These are phyloP conservation scores for Salix viminalis DNA, from an alignment of 345 rosid genomes.

Conservation along the genomic window DNA sequence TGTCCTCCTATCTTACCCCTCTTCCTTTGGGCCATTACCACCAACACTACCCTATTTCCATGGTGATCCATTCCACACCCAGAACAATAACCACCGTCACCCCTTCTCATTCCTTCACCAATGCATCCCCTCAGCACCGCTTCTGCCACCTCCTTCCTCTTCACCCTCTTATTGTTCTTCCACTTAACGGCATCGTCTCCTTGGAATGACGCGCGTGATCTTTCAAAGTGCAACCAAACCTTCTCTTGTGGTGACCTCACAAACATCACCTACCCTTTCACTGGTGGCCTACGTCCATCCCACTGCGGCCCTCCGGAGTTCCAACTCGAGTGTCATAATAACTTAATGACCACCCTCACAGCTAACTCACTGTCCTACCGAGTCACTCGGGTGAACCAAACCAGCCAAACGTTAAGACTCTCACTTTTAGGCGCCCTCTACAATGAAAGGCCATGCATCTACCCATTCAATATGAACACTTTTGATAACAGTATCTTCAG, in stretches of 20 bases:
- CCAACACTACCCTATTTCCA: not conserved
- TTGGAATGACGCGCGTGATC: not conserved
- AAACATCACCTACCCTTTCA: conserved; percentile 41
- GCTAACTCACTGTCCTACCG: conserved; percentile 18
- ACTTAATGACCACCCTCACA: conserved; percentile 7
- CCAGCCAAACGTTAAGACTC: conserved; percentile 12
- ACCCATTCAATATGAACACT: conserved; percentile 16
- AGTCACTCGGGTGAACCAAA: conserved; percentile 23
- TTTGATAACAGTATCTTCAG: conserved; percentile 21
- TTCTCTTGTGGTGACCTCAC: conserved; percentile 35
- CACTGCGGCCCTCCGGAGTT: conserved; percentile 42
- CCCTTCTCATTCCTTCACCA: not conserved
- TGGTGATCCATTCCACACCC: not conserved
- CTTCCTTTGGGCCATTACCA: not conserved
- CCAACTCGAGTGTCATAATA: conserved; percentile 24
- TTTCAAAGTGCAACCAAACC: not conserved
- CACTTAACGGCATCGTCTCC: not conserved
- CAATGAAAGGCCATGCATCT: conserved; percentile 23
- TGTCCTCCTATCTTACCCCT: not conserved
- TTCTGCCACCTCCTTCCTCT: not conserved
- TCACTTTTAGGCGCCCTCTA: conserved; percentile 32
- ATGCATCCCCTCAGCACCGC: not conserved
- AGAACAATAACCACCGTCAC: not conserved
- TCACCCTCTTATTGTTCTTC: not conserved
- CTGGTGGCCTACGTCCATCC: conserved; percentile 42